Conservation (phyloP, 805 yeast species). For the Candida schatavii region DNA sequence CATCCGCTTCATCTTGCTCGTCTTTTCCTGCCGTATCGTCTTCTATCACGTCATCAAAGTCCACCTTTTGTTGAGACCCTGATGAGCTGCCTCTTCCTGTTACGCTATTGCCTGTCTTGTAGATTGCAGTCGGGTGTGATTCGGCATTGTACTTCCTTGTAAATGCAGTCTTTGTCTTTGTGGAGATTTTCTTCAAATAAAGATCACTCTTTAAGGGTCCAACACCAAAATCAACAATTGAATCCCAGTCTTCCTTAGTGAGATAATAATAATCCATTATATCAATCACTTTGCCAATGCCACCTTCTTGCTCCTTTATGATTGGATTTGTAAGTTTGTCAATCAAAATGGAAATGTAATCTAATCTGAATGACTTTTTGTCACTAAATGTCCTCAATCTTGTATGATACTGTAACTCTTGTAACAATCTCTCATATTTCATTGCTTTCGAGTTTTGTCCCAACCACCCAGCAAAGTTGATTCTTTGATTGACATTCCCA, state of each 20-base stretch:
- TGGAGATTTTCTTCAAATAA: constrained; percentile 59
- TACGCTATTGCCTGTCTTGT: constrained; percentile 66
- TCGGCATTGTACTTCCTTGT: constrained; percentile 77
- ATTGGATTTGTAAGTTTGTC: constrained; percentile 60
- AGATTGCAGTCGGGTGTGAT: constrained; percentile 83
- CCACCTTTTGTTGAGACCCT: constrained; percentile 47
- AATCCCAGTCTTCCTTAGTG: constrained; percentile 92
- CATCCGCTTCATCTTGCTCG: constrained; percentile 43
- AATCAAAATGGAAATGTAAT: constrained; percentile 66
- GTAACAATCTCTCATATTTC: constrained; percentile 75
- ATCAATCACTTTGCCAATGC: constrained; percentile 62
- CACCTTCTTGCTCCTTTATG: constrained; percentile 52
- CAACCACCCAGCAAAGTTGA: constrained; percentile 79
- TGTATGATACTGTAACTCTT: constrained; percentile 86
- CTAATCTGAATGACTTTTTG: constrained; percentile 68
- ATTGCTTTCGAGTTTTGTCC: constrained; percentile 86
- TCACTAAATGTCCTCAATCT: constrained; percentile 77
- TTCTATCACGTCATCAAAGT: constrained; percentile 67
- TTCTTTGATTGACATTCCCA: constrained; percentile 67
- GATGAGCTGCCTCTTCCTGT: constrained; percentile 24
- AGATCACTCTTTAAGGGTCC: constrained; percentile 48
- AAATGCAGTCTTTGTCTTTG: constrained; percentile 79
- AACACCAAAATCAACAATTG: constrained; percentile 76
- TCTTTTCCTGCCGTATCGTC: constrained; percentile 49
- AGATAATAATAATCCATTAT: constrained; percentile 81